Base-by-base conservation (phyloP, 2,329 filamentous ascomycete genomes). In the Trichoderma aggressivum region DNA sequence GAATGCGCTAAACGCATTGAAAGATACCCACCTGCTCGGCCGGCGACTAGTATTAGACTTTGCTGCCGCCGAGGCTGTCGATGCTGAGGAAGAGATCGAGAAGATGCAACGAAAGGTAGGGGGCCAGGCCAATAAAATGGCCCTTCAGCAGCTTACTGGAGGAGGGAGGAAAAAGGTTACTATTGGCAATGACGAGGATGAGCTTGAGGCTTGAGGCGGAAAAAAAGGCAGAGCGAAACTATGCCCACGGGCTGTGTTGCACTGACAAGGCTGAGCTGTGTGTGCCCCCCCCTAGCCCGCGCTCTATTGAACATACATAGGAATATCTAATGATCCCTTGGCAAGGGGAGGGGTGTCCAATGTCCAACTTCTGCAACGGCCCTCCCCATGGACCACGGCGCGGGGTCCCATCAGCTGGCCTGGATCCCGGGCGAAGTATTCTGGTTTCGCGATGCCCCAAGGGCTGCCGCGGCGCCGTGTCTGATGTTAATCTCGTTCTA, bases 31-130 rank as follows among this genome's bases (percentile, higher is more conserved):
- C 88, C 85, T 99, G 78, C 87, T 98, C 70, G 96, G 96, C 70
- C 90, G 96, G 72, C 91, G 92, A 78, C 86, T 99, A 77, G 94
- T 98, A 70, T 86, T 99, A 73, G 93, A 98, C 80, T 98, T 94
- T 83, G 95, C 94, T 50, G 91, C 94, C 77, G 92, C 91, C 74
- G 96, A 98, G 77, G 88, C 93, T 50, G 87, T 96, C 75, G 94
- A 98, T 83, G 91, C 96, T 3, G 96, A 99, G 84, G 94, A 94
- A 82, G 94, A 98, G 83, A 96, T 99, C 79, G 91, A 92, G 80
- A 95, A 94, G 84, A 97, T 99, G 92, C 93, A 97, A 83, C 92
- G 93, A 87, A 99, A 98, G 87, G 92, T 97, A 79, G 93, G 93
- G 73, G 90, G 91, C 72, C 95, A 98, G 84, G 89, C 92, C 80